Conservation (phyloP, 129 eudicot genomes). For the Chrysanthemum makinoi region DNA sequence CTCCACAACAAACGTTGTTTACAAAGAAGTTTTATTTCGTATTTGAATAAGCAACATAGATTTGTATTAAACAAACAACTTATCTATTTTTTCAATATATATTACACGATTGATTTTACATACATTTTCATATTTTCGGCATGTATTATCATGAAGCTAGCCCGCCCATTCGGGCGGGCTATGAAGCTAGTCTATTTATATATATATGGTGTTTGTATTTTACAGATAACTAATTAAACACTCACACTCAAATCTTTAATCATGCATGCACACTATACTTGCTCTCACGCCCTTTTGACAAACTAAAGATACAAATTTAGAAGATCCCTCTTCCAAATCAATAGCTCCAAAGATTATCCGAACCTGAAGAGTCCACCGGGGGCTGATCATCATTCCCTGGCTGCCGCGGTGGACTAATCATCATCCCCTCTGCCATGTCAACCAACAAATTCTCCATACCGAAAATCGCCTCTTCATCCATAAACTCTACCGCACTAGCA, state of each 20-base stretch:
- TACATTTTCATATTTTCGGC: too few species aligned
- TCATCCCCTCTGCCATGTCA: conserved; percentile 49
- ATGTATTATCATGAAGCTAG: too few species aligned
- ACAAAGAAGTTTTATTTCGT: too few species aligned
- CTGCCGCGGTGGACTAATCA: conserved; percentile 23
- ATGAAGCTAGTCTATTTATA: too few species aligned
- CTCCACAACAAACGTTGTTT: too few species aligned
- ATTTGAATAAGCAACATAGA: too few species aligned
- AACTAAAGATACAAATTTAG: background rate
- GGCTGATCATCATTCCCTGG: background rate
- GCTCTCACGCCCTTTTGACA: background rate
- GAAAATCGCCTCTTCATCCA: conserved; percentile 39
- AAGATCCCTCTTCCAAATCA: background rate
- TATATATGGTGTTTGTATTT: too few species aligned
- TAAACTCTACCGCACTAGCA: conserved; percentile 17
- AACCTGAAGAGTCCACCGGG: background rate
- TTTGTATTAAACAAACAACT: too few species aligned
- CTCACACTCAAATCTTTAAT: background rate
- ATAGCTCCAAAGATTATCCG: conserved; percentile 25
- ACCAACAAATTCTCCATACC: conserved; percentile 37
- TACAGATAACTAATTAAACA: background rate
- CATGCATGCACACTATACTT: conserved; percentile 5
- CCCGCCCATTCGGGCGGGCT: too few species aligned
- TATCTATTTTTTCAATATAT: too few species aligned
- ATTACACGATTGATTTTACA: too few species aligned